A percentile compares a stretch with the other conserved stretches of the same genome.
phyloP scores from a whole-genome alignment of 768 basidiomycete genomes.

The Lentinula guzmanii region DNA sequence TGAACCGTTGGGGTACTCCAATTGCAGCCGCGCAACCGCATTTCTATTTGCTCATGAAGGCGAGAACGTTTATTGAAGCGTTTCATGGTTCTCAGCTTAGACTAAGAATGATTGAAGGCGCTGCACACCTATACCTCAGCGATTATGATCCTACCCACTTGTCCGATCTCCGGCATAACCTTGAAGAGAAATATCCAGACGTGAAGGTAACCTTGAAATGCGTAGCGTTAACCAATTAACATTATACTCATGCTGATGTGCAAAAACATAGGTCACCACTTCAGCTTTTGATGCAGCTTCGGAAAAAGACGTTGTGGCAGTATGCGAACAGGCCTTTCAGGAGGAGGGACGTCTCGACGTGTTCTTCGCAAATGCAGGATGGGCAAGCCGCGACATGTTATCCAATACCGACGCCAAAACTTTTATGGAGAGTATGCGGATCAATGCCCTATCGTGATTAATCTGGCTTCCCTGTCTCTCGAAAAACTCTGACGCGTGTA shows the following conservation, averaged over 20 bases:
- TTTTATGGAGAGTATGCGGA: conserved; percentile 72
- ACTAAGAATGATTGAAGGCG: conserved; percentile 39
- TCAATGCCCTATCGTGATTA: conserved; percentile 63
- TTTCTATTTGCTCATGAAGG: conserved; percentile 79
- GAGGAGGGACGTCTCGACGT: conserved; percentile 88
- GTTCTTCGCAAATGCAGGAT: conserved; percentile 92
- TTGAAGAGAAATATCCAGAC: conserved; percentile 62
- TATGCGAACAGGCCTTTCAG: conserved; percentile 67
- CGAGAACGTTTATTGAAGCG: conserved; percentile 17
- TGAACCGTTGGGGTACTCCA: conserved; percentile 1
- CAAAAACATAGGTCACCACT: conserved; percentile 56
- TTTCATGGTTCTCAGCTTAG: background rate
- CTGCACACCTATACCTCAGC: conserved; percentile 69
- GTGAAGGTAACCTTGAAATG: conserved; percentile 55
- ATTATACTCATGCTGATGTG: background rate
- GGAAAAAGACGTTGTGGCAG: conserved; percentile 54
- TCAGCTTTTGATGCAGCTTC: conserved; percentile 82
- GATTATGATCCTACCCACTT: conserved; percentile 66
- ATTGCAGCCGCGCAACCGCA: conserved; percentile 59
- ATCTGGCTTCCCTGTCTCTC: background rate
- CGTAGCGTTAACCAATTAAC: background rate
- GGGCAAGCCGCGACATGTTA: conserved; percentile 49
- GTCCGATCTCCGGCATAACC: conserved; percentile 62
- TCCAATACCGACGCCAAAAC: conserved; percentile 51
- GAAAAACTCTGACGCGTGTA: background rate